These are phyloP conservation scores for Aspergillus sp. DNA, from an alignment of 2,329 filamentous ascomycete genomes.

Conservation along the genomic window DNA sequence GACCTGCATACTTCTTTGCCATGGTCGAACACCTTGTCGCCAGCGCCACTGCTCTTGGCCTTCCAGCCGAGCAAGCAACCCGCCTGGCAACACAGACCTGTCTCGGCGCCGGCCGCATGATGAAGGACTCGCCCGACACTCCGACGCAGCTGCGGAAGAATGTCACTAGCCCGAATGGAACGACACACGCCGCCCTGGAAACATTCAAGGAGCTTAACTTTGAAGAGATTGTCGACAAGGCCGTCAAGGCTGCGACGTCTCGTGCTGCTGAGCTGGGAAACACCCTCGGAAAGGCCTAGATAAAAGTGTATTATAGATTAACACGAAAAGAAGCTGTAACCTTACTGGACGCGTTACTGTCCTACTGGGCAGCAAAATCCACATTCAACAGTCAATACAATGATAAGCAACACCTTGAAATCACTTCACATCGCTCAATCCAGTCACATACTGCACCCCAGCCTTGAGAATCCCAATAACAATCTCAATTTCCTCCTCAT, in stretches of 20 bases:
- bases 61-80: constrained; percentile 35
- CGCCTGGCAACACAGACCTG: constrained; percentile 35
- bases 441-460: constrained; percentile 32
- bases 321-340: neutral
- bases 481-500: constrained; percentile 30
- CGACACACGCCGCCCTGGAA: constrained; percentile 34
- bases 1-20: constrained; percentile 38
- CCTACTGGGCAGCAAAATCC: neutral
- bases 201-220: constrained; percentile 31
- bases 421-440: constrained; percentile 2
- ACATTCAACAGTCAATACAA: too few relatives aligned
- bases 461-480: constrained; percentile 34
- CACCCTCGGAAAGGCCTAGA: constrained; percentile 20
- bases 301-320: too few relatives aligned
- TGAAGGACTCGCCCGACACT: constrained; percentile 30
- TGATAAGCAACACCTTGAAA: neutral
- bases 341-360: neutral
- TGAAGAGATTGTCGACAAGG: constrained; percentile 31
- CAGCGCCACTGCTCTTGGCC: constrained; percentile 32
- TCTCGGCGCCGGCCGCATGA: constrained; percentile 37
- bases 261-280: constrained; percentile 33
- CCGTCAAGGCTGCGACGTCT: constrained; percentile 32
- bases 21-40: constrained; percentile 37
- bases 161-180: constrained; percentile 38
- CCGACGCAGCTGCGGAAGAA: constrained; percentile 36